phyloP scores from a whole-genome alignment of 1,284 basidiomycete species.

The Ceraceosorus guamensis region DNA sequence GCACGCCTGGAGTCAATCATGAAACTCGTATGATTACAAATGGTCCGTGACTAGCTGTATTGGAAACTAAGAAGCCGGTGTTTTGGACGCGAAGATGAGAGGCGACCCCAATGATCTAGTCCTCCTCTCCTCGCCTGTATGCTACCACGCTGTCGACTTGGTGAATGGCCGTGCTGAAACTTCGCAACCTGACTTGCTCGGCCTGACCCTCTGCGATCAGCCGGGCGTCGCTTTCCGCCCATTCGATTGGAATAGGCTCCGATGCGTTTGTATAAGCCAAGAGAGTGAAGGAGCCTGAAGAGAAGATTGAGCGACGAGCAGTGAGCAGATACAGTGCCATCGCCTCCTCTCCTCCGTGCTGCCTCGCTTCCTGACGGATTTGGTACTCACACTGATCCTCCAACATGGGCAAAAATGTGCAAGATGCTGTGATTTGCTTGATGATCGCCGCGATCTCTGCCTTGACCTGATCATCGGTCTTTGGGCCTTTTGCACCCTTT shows the following conservation, averaged over 20 bases:
- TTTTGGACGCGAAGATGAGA: too few species aligned
- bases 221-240: conserved; percentile 89
- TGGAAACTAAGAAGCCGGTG: too few species aligned
- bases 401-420: conserved; percentile 89
- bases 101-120: conserved; percentile 1
- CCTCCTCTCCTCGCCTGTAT: conserved; percentile 47
- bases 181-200: conserved; percentile 70
- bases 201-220: conserved; percentile 92
- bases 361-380: neutral
- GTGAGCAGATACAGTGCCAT: neutral
- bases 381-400: conserved; percentile 76
- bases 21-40: too few species aligned
- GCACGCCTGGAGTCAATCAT: too few species aligned
- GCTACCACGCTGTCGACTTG: conserved; percentile 51
- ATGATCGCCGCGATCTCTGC: conserved; percentile 95
- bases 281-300: conserved; percentile 68
- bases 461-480: conserved; percentile 82
- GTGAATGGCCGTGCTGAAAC: conserved; percentile 50
- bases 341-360: neutral
- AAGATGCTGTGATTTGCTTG: conserved; percentile 94
- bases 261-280: conserved; percentile 67
- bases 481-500: conserved; percentile 29
- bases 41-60: too few species aligned
- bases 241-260: conserved; percentile 77
- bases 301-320: neutral